A percentile compares a stretch with the other conserved stretches of the same genome.
Conservation (phyloP, 768 basidiomycete genomes). For the Rhizopogon sp. region DNA sequence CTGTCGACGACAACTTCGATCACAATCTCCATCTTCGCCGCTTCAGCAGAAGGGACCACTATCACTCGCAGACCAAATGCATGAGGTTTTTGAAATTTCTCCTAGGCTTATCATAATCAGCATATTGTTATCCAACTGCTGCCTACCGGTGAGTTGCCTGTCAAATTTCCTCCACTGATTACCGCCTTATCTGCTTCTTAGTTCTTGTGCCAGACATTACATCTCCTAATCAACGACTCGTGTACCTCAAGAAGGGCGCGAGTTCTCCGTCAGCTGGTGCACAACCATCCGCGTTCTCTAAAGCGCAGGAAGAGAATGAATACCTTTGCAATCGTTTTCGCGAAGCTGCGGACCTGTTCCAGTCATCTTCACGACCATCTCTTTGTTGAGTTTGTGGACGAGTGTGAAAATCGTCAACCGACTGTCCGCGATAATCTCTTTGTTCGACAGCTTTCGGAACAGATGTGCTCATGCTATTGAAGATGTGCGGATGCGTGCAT, state of each 20-base stretch:
- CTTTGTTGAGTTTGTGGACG: neutral
- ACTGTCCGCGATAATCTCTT: slow-evolving; percentile 1
- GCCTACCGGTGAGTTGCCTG: neutral
- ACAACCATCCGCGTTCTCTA: neutral
- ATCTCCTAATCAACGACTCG: neutral
- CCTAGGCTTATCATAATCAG: neutral
- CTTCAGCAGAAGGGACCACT: neutral
- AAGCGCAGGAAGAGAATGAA: neutral
- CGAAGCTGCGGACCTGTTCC: neutral
- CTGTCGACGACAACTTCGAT: too few species aligned
- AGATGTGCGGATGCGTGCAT: neutral
- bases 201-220: neutral
- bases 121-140: neutral
- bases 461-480: slow-evolving; percentile 16
- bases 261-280: too few species aligned
- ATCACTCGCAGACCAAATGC: neutral
- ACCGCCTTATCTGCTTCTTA: neutral
- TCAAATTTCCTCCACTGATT: neutral
- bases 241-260: neutral
- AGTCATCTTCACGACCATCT: neutral
- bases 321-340: neutral
- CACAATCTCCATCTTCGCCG: neutral
- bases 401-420: neutral
- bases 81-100: neutral
- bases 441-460: slow-evolving; percentile 9